Base-by-base conservation (phyloP, 768 basidiomycete genomes). In the Lyophyllum semitale region DNA sequence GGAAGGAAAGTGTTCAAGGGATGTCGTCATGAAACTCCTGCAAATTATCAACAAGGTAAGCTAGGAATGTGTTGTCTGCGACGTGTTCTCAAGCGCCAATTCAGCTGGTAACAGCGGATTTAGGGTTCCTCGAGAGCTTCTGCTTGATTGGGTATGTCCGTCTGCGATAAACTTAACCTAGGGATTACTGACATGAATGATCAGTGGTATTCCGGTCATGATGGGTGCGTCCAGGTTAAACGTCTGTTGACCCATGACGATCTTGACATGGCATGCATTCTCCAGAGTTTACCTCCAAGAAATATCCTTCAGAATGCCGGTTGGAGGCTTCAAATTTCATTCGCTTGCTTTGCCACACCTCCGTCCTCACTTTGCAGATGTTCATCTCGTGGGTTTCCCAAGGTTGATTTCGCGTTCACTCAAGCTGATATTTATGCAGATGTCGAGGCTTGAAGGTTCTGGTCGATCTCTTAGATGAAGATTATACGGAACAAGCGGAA, bases 311-410 rank as follows among this genome's bases (percentile, higher is more conserved):
- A 12, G 95, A 97, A 67, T 97, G 95, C 63, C 86, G 97, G 32
- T 71, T 91, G n/a, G 92, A 98, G 66, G 96, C 95, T 0, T 98
- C 97, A 2, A 87, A 92, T 63, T 98, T 98, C 70, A 92, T 99
- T 49, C 87, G 92, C 25, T 73, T 95, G 13, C 82, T 98, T 23
- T 97, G 96, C 68, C 87, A 94, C 66, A 91, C 94, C 0, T 98
- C 96, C 2, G 88, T 94, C 11, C 72, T 97, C 59, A 99, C 96
- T 1, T 74, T 98, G 35, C 96, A 98, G 66, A 98, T 98, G 96
- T 98, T 98, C 74, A 97, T 98, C 58, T 91, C 94, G 93, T 95
- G 67, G 55, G 93, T 84, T 22, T 1, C 18, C n/a, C 17, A 43
- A 6, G 18, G 2, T 32, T 20, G 22, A 41, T n/a, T 9, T 13